A percentile compares a stretch with the other conserved stretches of the same genome.
Evolutionary conservation across 1,284 basidiomycete species (phyloP).

Genomic region (Tilletia indica): DNA sequence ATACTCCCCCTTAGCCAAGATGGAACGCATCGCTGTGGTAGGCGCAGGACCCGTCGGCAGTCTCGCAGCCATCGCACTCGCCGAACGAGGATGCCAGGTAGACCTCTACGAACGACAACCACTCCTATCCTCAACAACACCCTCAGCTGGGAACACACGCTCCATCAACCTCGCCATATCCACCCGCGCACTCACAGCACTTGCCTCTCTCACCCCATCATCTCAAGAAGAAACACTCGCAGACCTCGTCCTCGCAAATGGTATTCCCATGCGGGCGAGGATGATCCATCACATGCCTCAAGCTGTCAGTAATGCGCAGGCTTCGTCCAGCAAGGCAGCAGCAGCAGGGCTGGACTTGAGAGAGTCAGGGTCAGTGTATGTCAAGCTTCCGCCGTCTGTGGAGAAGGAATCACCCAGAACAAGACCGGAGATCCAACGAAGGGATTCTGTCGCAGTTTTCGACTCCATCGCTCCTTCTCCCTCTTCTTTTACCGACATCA

Average conservation of each 20-base stretch:
- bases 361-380: too few relatives aligned
- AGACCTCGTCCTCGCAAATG: conserved; percentile 71
- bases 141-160: conserved; percentile 56
- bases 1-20: background rate
- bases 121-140: conserved; percentile 31
- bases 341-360: background rate
- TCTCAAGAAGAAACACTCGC: conserved; percentile 59
- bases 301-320: background rate
- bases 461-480: background rate
- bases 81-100: conserved; percentile 83
- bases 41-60: conserved; percentile 95
- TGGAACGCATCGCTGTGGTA: conserved; percentile 58
- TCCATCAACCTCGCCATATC: conserved; percentile 97
- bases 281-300: conserved; percentile 80
- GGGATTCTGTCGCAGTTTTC: background rate
- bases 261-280: conserved; percentile 89
- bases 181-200: conserved; percentile 81
- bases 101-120: conserved; percentile 85
- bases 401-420: background rate
- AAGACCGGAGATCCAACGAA: background rate
- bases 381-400: too few relatives aligned
- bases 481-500: conserved; percentile 14
- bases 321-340: background rate
- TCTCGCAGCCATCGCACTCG: conserved; percentile 79
- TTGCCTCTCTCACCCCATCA: conserved; percentile 53